phyloP scores from a whole-genome alignment of 1,139 yeast species.

The Debaryomycetaceae sp. region DNA sequence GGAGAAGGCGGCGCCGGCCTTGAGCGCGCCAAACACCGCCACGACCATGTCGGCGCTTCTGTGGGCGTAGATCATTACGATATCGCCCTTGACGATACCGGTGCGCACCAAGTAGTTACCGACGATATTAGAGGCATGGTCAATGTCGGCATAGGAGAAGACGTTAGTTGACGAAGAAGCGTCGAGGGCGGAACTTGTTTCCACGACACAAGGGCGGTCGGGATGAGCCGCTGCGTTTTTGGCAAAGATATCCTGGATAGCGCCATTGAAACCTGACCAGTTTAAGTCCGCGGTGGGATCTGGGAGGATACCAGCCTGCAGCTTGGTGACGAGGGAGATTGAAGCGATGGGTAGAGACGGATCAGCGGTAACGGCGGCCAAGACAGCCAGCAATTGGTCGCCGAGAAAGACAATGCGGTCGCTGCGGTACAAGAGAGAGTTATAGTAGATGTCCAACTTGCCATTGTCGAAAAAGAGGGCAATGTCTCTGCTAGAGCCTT shows the following conservation, averaged over 20 bases:
- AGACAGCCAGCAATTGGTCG: conserved; percentile 60
- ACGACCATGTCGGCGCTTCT: conserved; percentile 95
- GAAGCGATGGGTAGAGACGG: conserved; percentile 41
- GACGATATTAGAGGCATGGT: conserved; percentile 87
- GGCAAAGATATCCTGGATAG: conserved; percentile 90
- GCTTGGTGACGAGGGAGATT: conserved; percentile 53
- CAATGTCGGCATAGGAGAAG: conserved; percentile 76
- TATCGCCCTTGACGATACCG: conserved; percentile 84
- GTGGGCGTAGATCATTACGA: conserved; percentile 94
- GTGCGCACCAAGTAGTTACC: conserved; percentile 77
- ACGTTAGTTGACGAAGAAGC: conserved; percentile 49
- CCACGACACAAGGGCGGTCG: conserved; percentile 81
- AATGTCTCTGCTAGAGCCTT: conserved; percentile 53
- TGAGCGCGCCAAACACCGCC: conserved; percentile 94
- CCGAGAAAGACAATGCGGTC: conserved; percentile 60
- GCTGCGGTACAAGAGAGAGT: conserved; percentile 61
- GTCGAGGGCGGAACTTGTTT: conserved; percentile 64
- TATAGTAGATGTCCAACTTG: conserved; percentile 44
- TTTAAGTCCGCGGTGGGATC: conserved; percentile 82
- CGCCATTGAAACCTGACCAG: conserved; percentile 88
- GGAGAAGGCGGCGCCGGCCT: conserved; percentile 97
- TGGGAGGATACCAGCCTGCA: conserved; percentile 56
- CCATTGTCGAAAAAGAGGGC: conserved; percentile 36
- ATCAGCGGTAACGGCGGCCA: conserved; percentile 21
- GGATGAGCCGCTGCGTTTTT: conserved; percentile 77